phyloP scores from a whole-genome alignment of 2,329 filamentous ascomycete species.

The Apiospora kogelbergensis region DNA sequence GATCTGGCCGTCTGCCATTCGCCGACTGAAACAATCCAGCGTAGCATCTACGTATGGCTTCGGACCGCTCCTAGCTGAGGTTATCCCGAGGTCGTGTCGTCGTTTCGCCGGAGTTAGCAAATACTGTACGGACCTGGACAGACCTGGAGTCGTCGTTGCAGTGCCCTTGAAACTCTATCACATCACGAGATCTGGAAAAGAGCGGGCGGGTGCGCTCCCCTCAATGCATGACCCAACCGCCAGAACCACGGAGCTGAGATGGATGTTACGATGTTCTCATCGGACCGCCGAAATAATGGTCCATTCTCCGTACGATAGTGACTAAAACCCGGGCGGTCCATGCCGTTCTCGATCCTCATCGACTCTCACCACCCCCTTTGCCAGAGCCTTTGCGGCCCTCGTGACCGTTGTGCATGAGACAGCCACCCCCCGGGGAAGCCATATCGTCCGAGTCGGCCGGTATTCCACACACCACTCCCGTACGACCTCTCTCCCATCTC shows the following conservation, averaged over 20 bases:
- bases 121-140: background rate
- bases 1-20: background rate
- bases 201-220: background rate
- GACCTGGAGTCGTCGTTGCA: background rate
- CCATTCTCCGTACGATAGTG: background rate
- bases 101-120: background rate
- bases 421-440: background rate
- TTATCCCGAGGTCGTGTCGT: slow-evolving; percentile 2
- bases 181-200: background rate
- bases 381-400: background rate
- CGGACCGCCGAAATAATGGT: background rate
- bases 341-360: background rate
- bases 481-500: too few species aligned
- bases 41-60: slow-evolving; percentile 2
- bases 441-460: background rate
- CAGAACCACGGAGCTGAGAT: background rate
- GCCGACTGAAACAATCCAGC: background rate
- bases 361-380: background rate
- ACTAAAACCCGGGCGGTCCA: background rate
- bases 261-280: background rate
- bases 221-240: background rate
- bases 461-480: background rate
- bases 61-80: slow-evolving; percentile 3
- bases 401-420: background rate
- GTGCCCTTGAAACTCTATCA: background rate